Base-by-base conservation (phyloP, 2,329 filamentous ascomycete genomes). In the Paramyrothecium roridum region DNA sequence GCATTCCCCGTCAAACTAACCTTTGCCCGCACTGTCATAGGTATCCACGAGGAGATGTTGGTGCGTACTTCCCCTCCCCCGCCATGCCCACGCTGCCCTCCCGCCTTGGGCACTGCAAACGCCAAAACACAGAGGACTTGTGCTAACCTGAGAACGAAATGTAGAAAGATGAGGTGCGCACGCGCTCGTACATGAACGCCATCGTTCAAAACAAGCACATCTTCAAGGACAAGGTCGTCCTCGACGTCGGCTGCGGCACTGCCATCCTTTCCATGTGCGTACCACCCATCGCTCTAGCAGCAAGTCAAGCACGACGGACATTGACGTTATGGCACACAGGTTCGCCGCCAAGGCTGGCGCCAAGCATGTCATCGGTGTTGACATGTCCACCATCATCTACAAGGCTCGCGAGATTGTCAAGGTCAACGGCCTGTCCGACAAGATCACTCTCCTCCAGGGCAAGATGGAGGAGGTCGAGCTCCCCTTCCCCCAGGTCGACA, bases 381-480 rank as follows among this genome's bases (percentile, higher is more conserved):
- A 99, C 76, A 99, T 98, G 93, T 99, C 95, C 34, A 97, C 93
- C 65, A 99, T 99, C 76, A 97, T 99, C 77, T 91, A 96, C 78
- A 99, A 99, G 83, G 95, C 95, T 48, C 87, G 87, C 68, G 90
- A 98, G 80, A 99, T 99, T 63, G 95, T 98, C 70, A 86, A 86
- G 71, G 84, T 83, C 64, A 99, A 99, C 74, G 93, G 93, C 65
- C 86, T 99, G 83, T 83, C 88, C 53, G 89, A 93, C 79, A 96
- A 96, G 84, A 97, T 99, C 73, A 98, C 95, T 53, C 85, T 99
- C 57, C 85, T 99, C 61, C 95, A 98, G 80, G 95, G 95, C 73
- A 99, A 99, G 85, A 99, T 99, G 95, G 95, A 99, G 80, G 95
- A 99, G 79, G 92, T 99, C 48, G 81, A 89, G 69, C 81, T 99